Conservation (phyloP, 2,329 filamentous ascomycete species). For the Alternaria rosae region DNA sequence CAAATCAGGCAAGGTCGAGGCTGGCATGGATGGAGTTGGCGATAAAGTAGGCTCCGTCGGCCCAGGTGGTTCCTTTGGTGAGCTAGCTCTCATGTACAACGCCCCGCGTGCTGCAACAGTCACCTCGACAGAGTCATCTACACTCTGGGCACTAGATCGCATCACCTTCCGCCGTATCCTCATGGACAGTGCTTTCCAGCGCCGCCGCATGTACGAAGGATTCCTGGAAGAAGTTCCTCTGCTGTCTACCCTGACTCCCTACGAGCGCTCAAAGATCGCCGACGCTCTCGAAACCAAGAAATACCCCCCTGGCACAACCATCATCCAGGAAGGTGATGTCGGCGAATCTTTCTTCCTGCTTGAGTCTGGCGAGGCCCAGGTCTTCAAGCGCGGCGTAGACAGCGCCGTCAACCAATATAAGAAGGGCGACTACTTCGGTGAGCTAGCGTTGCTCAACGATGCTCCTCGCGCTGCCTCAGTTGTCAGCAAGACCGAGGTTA, state of each 20-base stretch:
- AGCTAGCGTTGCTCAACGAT: slow-evolving; percentile 91
- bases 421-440: slow-evolving; percentile 97
- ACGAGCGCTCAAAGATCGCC: slow-evolving; percentile 96
- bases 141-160: slow-evolving; percentile 92
- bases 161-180: slow-evolving; percentile 96
- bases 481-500: slow-evolving; percentile 83
- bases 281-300: slow-evolving; percentile 94
- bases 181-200: slow-evolving; percentile 97
- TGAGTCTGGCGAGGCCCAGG: slow-evolving; percentile 85
- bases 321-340: slow-evolving; percentile 90
- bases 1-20: slow-evolving; percentile 74
- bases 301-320: slow-evolving; percentile 77
- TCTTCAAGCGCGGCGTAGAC: slow-evolving; percentile 77
- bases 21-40: slow-evolving; percentile 83
- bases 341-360: slow-evolving; percentile 92
- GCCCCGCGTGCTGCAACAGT: slow-evolving; percentile 95
- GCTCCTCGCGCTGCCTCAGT: slow-evolving; percentile 91
- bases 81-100: slow-evolving; percentile 98
- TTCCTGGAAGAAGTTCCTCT: slow-evolving; percentile 95
- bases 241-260: slow-evolving; percentile 81
- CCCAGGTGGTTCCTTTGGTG: slow-evolving; percentile 91
- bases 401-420: slow-evolving; percentile 79
- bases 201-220: slow-evolving; percentile 94
- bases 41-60: slow-evolving; percentile 81
- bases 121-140: slow-evolving; percentile 81